A percentile compares a stretch with the other conserved stretches of the same genome.
Conservation (phyloP, 305 asterid species). For the Rubia balearica region DNA sequence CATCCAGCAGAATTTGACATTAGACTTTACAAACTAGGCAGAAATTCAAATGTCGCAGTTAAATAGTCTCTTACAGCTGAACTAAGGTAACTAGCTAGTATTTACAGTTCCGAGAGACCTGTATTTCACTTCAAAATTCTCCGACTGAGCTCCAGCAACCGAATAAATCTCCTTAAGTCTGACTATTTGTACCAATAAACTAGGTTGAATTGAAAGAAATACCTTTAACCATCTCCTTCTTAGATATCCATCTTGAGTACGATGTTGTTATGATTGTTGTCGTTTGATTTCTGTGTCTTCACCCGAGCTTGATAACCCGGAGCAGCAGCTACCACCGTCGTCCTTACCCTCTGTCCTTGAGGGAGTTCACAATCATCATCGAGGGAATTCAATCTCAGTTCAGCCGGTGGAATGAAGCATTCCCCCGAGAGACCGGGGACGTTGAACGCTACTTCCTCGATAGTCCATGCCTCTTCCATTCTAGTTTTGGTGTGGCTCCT, state of each 20-base stretch:
- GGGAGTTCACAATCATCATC: constrained; percentile 51
- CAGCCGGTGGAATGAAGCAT: constrained; percentile 86
- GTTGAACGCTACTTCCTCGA: constrained; percentile 86
- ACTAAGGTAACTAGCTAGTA: constrained; percentile 26
- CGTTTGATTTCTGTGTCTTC: constrained; percentile 34
- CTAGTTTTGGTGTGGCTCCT: constrained; percentile 87
- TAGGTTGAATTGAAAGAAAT: constrained; percentile 8
- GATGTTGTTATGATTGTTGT: constrained; percentile 27
- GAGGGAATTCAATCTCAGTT: constrained; percentile 40
- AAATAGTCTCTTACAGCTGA: constrained; percentile 1
- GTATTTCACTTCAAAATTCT: constrained; percentile 29
- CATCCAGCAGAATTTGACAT: background rate
- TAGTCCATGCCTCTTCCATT: constrained; percentile 87
- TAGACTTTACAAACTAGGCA: background rate
- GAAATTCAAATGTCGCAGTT: background rate
- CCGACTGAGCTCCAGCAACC: constrained; percentile 25
- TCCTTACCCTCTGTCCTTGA: constrained; percentile 48
- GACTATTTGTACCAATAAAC: constrained; percentile 30
- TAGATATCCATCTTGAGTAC: constrained; percentile 41
- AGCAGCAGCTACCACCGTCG: constrained; percentile 39
- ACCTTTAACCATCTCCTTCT: constrained; percentile 12
- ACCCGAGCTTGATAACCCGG: constrained; percentile 43
- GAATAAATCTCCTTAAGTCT: constrained; percentile 31
- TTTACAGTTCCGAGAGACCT: constrained; percentile 39
- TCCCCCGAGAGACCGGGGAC: constrained; percentile 73